Evolutionary conservation across 2,329 filamentous ascomycete species (phyloP), one percentile per base, ranked within the genome.

Genomic region (Rutstroemia sydowiana): DNA sequence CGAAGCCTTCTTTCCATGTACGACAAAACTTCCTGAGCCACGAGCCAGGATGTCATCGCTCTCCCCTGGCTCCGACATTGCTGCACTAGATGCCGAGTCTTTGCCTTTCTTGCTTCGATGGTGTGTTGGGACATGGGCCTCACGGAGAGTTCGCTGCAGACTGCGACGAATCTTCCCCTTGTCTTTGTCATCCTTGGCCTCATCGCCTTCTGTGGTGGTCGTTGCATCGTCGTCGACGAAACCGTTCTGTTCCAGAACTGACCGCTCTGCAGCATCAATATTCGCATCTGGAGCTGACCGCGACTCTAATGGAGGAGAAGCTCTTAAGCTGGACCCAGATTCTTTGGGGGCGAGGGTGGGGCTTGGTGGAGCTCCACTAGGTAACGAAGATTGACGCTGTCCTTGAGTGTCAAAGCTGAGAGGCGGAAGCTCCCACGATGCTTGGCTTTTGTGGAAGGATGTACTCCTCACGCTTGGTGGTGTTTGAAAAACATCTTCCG

Each of bases 1-100:
- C 1, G 90, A 95, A 2, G 93, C 93, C 69, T 98, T 97, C 73
- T 97, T 98, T 55, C 93, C 92, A 64, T 98, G 93, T 3, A 98
- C 84, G 3, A 93, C 95, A 68, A 98, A 98, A 62, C 88, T 95
- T 5, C 89, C 89, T 11, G 87, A 82, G 11, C 86, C 85, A 44
- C 93, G 82, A 6, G 86, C 75, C 11, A 98, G 75, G 10, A 86
- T 82, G 59, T 88, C 86, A 34, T 86, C 73, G 70, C 62, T 57
- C 68, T 58, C 56, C 65, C 53, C 63, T 75, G 69, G 16, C n/a
- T 75, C 64, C 63, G 67, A 70, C 40, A 75, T 70, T 14, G 74
- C 73, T 55, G 66, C 55, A 37, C 79, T 85, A 2, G 81, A 81
- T 3, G 76, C 71, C 3, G 84, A 85, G 45, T 95, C 89, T 63